Conservation (phyloP, 2,329 filamentous ascomycete species). For the Ceratocystis colombiana region DNA sequence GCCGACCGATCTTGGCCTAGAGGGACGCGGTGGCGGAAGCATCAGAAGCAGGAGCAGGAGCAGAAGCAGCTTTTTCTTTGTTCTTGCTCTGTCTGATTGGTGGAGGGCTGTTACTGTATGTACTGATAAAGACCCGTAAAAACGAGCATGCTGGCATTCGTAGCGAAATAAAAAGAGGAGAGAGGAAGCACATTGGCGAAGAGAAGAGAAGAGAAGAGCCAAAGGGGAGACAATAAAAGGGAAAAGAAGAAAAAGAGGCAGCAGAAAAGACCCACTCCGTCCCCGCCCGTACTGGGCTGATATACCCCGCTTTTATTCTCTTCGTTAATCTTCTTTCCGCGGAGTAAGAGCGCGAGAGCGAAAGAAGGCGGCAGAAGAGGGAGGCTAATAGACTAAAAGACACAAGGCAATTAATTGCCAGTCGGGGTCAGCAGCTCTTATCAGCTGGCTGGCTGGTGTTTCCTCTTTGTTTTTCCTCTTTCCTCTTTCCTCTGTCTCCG, state of each 20-base stretch:
- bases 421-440: neutral
- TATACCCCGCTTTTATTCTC: neutral
- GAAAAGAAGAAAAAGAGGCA: neutral
- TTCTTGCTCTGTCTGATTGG: no score
- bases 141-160: no score
- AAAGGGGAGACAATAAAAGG: neutral
- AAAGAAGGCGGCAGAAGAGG: neutral
- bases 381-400: no score
- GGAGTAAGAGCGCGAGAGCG: constrained; percentile 2
- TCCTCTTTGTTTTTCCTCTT: neutral
- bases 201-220: neutral
- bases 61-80: no score
- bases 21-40: no score
- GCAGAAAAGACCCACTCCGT: neutral
- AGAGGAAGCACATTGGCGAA: no score
- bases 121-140: no score
- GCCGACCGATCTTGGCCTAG: neutral
- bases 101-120: no score
- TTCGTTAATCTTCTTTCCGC: neutral
- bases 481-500: neutral
- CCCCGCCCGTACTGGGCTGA: neutral
- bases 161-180: no score
- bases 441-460: neutral
- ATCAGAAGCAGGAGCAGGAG: no score
- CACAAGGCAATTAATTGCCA: neutral